Evolutionary conservation across 441 rosid genomes (phyloP).

Genomic region (Erodium texanum): DNA sequence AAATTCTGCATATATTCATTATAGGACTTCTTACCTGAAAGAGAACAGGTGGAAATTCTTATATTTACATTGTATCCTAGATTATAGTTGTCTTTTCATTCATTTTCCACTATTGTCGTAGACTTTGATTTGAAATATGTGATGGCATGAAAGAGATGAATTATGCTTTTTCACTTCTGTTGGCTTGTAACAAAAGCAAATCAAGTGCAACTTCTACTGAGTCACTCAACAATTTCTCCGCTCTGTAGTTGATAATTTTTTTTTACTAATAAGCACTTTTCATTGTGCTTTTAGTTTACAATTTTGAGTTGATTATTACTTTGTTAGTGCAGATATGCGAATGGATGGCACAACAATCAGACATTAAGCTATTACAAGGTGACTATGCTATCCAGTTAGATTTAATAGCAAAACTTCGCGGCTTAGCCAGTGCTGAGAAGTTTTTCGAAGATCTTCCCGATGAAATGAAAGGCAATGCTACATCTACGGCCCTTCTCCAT

Average conservation of each 20-base stretch:
- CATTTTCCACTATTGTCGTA: too few species aligned
- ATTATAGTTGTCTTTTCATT: too few species aligned
- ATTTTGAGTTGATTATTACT: slow-evolving; percentile 6
- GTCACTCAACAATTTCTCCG: background rate
- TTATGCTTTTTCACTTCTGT: background rate
- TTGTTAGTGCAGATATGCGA: slow-evolving; percentile 57
- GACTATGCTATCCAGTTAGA: slow-evolving; percentile 89
- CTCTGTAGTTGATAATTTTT: background rate
- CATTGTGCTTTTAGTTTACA: slow-evolving; percentile 1
- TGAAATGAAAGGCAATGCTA: slow-evolving; percentile 49
- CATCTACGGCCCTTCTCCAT: slow-evolving; percentile 74
- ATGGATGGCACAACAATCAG: slow-evolving; percentile 68
- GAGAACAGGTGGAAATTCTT: background rate
- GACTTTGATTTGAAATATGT: background rate
- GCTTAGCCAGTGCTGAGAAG: slow-evolving; percentile 64
- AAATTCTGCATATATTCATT: background rate
- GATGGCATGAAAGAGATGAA: background rate
- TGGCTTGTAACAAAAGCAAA: background rate
- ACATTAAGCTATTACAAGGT: slow-evolving; percentile 59
- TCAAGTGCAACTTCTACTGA: too few species aligned
- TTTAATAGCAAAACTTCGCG: slow-evolving; percentile 64
- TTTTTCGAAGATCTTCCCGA: slow-evolving; percentile 78
- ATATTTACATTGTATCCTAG: background rate
- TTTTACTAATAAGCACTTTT: background rate
- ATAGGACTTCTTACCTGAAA: background rate